Base-by-base conservation (phyloP, 768 basidiomycete species). In the Lyophyllum shimeji region DNA sequence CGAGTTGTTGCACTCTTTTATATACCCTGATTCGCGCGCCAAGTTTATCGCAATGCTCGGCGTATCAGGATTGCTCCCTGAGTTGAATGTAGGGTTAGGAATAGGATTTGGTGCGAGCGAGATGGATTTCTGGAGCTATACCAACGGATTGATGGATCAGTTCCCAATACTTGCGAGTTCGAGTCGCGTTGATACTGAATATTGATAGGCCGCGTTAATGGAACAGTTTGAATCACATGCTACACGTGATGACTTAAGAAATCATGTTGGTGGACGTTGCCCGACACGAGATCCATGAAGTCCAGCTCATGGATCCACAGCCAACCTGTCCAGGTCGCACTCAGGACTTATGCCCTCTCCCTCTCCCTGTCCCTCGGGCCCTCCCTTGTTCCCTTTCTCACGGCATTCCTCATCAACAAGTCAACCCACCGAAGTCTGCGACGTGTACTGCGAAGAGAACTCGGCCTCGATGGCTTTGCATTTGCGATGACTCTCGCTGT, bases 11-110 rank as follows among this genome's bases (percentile, higher is more conserved):
- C 75, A 70, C 13, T 70, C 77, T 1, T 90, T 91, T 63, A 71
- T 90, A 40, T 93, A 81, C 63, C 90, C 91, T 1, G 87, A 90
- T 54, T 90, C 91, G 12, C 82, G 90, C 3, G 84, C 81, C 2
- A 76, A 80, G 52, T 85, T 92, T 52, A 60, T 89, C n/a, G 70
- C 77, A 48, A 71, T 90, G 20, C 61, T 91, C 8, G 71, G 68
- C 18, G 70, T 67, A 7, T 80, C 78, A 1, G 81, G 79, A 4
- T 60, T 87, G 3, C 62, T 79, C 20, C 51, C 65, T 0, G 74
- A 73, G 43, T 53, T 78, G 39, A 70, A 74, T 49, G 53, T 70
- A 1, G 65, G 63, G 13, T 56, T 71, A 15, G 69, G 69, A 7
- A 61, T 62, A 18, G 59, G 68, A 13, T 68, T 69, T 45, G 69